phyloP scores from a whole-genome alignment of 345 rosid species.

The Nasturtium officinale region DNA sequence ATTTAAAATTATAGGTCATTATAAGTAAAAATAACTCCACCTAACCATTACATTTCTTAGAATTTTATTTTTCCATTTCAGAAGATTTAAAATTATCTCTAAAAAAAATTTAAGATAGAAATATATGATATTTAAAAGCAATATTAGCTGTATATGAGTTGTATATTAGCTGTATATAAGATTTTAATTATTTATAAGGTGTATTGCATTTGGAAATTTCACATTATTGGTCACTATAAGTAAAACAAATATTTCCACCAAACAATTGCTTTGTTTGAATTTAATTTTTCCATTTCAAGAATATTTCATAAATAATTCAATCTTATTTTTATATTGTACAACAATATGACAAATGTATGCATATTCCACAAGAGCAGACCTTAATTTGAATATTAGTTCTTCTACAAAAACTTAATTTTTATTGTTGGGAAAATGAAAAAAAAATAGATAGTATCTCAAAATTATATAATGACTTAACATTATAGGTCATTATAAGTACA shows the following conservation, averaged over 20 bases:
- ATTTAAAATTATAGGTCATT: not conserved
- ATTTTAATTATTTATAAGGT: no score
- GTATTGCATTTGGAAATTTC: no score
- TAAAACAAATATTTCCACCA: no score
- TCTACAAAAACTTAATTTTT: no score
- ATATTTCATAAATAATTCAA: not conserved
- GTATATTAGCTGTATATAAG: conserved; percentile 8
- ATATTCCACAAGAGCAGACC: not conserved
- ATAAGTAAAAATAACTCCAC: not conserved
- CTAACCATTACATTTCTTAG: not conserved
- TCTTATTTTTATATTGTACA: not conserved
- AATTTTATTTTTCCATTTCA: not conserved
- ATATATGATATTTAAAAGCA: not conserved
- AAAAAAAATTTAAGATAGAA: not conserved
- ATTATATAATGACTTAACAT: not conserved
- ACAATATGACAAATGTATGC: not conserved
- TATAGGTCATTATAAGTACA: not conserved
- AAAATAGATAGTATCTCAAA: no score
- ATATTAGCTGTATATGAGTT: not conserved
- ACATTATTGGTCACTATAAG: no score
- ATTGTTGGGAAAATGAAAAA: no score
- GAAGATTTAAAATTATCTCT: not conserved
- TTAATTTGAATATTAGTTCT: not conserved
- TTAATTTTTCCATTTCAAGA: not conserved
- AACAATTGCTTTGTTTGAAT: no score